phyloP scores from a whole-genome alignment of 116 monocot species.

The Zostera marina region DNA sequence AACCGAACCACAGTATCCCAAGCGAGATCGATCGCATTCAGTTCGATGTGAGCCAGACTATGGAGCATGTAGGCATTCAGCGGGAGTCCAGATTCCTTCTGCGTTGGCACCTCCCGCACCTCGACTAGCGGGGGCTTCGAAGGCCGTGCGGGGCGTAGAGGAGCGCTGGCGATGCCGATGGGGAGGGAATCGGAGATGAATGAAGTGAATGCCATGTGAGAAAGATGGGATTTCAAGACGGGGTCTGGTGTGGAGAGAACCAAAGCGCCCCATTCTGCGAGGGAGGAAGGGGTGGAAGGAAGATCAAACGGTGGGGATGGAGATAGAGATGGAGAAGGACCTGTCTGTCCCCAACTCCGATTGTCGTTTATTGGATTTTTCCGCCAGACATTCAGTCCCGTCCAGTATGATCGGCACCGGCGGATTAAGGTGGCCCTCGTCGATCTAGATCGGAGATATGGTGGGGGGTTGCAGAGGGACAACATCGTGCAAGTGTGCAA shows the following conservation, averaged over 20 bases:
- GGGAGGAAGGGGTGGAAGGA: slow-evolving; percentile 17
- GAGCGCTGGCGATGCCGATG: slow-evolving; percentile 25
- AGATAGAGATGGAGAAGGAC: background rate
- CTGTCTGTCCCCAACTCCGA: background rate
- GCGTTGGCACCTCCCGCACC: slow-evolving; percentile 52
- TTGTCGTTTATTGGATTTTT: background rate
- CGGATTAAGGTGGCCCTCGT: background rate
- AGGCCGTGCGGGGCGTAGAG: slow-evolving; percentile 60
- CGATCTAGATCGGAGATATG: background rate
- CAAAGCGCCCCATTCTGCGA: slow-evolving; percentile 51
- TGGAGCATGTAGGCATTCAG: slow-evolving; percentile 89
- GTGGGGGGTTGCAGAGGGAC: background rate
- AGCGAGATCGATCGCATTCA: slow-evolving; percentile 86
- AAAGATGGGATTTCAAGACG: slow-evolving; percentile 36
- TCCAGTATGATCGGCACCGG: background rate
- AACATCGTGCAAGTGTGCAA: background rate
- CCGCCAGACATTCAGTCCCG: background rate
- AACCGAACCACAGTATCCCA: slow-evolving; percentile 95
- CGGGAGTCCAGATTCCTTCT: slow-evolving; percentile 66
- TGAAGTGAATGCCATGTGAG: slow-evolving; percentile 59
- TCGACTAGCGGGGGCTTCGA: slow-evolving; percentile 36
- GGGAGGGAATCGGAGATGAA: slow-evolving; percentile 27
- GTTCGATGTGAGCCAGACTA: slow-evolving; percentile 89
- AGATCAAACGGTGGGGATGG: background rate
- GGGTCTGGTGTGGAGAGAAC: slow-evolving; percentile 76